Conservation (phyloP, 164 flowering plant species). For the Vitis amurensis region DNA sequence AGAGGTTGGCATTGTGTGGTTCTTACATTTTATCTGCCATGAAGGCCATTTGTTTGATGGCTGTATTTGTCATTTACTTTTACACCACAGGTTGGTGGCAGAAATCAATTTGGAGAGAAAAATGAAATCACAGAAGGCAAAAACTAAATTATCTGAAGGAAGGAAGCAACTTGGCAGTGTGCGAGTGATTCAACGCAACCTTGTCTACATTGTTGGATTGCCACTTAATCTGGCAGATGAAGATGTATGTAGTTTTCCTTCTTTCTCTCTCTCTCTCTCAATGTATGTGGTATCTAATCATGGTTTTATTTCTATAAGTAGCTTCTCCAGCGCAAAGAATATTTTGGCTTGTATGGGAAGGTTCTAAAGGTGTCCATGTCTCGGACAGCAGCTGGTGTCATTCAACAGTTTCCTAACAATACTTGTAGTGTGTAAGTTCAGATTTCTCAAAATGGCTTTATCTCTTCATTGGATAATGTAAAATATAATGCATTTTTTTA, state of each 20-base stretch:
- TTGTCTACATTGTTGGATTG: constrained; percentile 89
- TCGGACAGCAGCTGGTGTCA: constrained; percentile 78
- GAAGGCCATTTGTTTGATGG: not conserved
- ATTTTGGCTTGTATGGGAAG: constrained; percentile 96
- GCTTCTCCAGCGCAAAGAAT: constrained; percentile 86
- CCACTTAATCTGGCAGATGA: constrained; percentile 91
- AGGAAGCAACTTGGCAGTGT: constrained; percentile 90
- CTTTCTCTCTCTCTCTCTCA: constrained; percentile 4
- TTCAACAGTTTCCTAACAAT: constrained; percentile 82
- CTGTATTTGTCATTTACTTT: not conserved
- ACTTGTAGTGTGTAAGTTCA: constrained; percentile 96
- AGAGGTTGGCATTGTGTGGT: constrained; percentile 46
- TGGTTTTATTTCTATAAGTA: constrained; percentile 31
- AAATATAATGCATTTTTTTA: too few species aligned
- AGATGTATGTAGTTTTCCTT: constrained; percentile 49
- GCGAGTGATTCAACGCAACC: constrained; percentile 89
- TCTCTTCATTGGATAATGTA: not conserved
- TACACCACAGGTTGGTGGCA: constrained; percentile 59
- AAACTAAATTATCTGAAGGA: constrained; percentile 71
- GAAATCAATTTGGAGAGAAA: constrained; percentile 71
- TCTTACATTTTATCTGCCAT: not conserved
- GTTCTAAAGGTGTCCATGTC: constrained; percentile 91
- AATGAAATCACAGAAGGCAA: constrained; percentile 72
- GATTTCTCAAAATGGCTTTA: not conserved
- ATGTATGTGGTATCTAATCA: not conserved